Evolutionary conservation across 345 rosid species (phyloP).

Genomic region (Camelina neglecta): DNA sequence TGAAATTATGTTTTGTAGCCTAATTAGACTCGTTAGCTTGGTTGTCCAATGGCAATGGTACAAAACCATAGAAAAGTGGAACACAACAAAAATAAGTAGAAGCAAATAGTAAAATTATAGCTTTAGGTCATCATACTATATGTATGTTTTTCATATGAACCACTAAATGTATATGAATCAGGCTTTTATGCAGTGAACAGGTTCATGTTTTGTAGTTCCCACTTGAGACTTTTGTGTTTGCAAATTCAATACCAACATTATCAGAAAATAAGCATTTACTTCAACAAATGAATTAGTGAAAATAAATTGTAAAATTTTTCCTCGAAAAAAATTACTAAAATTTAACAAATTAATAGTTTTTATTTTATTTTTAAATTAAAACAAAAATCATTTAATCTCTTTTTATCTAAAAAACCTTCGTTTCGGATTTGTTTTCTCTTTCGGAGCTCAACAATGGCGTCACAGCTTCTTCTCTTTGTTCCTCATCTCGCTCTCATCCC

Average conservation of each 20-base stretch:
- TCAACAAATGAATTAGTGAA: neutral
- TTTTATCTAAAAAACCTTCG: neutral
- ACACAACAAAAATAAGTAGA: too few relatives aligned
- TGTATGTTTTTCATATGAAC: neutral
- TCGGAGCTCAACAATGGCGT: slow-evolving; percentile 35
- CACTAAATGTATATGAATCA: neutral
- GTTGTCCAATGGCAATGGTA: slow-evolving; percentile 74
- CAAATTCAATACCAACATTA: too few relatives aligned
- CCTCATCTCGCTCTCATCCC: slow-evolving; percentile 32
- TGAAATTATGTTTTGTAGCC: slow-evolving; percentile 57
- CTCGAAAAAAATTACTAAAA: too few relatives aligned
- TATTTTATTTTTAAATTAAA: too few relatives aligned
- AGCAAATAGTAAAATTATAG: slow-evolving; percentile 1
- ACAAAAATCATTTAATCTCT: neutral
- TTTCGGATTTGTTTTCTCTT: neutral
- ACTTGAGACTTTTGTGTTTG: too few relatives aligned
- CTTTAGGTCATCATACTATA: neutral
- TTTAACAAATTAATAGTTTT: too few relatives aligned
- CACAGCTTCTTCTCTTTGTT: slow-evolving; percentile 36
- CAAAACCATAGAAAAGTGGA: slow-evolving; percentile 46
- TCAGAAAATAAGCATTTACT: neutral
- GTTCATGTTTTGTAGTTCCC: neutral
- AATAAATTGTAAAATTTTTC: neutral
- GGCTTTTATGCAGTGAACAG: slow-evolving; percentile 1
- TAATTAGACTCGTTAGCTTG: slow-evolving; percentile 50